Conservation (phyloP, 2,329 filamentous ascomycete species). For the Fusarium beomiforme region DNA sequence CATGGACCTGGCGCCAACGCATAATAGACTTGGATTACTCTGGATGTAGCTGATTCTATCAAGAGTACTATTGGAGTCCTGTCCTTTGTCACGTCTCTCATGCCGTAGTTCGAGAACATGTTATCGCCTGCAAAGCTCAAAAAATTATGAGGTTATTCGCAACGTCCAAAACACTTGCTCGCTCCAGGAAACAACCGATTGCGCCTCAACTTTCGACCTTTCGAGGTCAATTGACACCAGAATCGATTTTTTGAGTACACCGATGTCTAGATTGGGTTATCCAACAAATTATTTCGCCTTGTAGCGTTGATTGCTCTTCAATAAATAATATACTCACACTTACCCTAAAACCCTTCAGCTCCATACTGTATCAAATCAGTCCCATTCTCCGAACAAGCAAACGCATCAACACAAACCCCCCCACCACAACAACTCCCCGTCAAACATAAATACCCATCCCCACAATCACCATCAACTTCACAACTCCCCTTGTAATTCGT, state of each 20-base stretch:
- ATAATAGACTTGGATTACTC: too few relatives aligned
- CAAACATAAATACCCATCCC: conserved; percentile 45
- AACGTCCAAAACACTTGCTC: too few relatives aligned
- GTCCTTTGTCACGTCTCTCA: too few relatives aligned
- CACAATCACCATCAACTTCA: conserved; percentile 36
- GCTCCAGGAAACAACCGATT: rapidly evolving
- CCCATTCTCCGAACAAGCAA: conserved; percentile 49
- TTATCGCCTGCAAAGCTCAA: too few relatives aligned
- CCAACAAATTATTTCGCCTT: not conserved
- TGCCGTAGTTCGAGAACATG: too few relatives aligned
- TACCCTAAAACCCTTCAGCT: not conserved
- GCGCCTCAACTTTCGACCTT: rapidly evolving
- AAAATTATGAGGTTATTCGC: rapidly evolving
- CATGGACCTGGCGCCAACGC: too few relatives aligned
- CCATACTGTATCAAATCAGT: conserved; percentile 41
- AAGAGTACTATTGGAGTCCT: too few relatives aligned
- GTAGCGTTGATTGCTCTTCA: not conserved
- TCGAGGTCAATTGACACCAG: not conserved
- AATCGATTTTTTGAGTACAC: rapidly evolving
- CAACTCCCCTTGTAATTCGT: conserved; percentile 48
- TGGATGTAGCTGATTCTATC: too few relatives aligned
- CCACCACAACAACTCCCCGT: conserved; percentile 50
- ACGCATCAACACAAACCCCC: conserved; percentile 51
- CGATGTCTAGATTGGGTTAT: not conserved
- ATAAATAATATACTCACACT: not conserved